Evolutionary conservation across 192 early-diverging fungal species (phyloP).

Genomic region (Gryganskiella cystojenkinii): DNA sequence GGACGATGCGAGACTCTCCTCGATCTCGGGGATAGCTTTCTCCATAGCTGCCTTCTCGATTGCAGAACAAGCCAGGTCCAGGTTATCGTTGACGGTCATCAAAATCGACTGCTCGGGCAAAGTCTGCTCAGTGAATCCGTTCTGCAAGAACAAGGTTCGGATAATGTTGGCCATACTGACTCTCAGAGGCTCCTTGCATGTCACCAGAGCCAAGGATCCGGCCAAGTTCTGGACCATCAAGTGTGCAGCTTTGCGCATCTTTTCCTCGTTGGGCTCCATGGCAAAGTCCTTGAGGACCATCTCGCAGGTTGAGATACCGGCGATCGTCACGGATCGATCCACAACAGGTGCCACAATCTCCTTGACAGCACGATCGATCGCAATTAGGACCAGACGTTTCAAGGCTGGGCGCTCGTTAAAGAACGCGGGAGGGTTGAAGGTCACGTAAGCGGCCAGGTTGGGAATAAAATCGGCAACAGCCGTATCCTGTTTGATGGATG

Average conservation of each 20-base stretch:
- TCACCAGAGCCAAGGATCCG: slow-evolving; percentile 86
- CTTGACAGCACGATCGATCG: slow-evolving; percentile 89
- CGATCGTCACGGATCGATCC: slow-evolving; percentile 93
- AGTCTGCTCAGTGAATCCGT: slow-evolving; percentile 81
- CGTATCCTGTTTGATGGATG: slow-evolving; percentile 23
- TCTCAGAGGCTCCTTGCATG: slow-evolving; percentile 92
- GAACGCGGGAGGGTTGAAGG: slow-evolving; percentile 85
- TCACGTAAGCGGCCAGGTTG: slow-evolving; percentile 73
- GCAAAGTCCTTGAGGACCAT: slow-evolving; percentile 96
- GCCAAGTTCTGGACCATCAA: slow-evolving; percentile 96
- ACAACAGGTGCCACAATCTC: slow-evolving; percentile 94
- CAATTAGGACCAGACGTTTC: slow-evolving; percentile 89
- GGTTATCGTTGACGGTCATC: slow-evolving; percentile 89
- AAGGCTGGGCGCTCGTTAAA: slow-evolving; percentile 87
- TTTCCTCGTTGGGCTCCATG: slow-evolving; percentile 92
- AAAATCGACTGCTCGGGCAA: slow-evolving; percentile 87
- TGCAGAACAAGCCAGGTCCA: slow-evolving; percentile 93
- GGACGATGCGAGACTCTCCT: slow-evolving; percentile 77
- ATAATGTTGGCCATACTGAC: slow-evolving; percentile 83
- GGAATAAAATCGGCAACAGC: slow-evolving; percentile 50
- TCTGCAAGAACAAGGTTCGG: slow-evolving; percentile 75
- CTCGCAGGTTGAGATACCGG: slow-evolving; percentile 91
- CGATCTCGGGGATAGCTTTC: slow-evolving; percentile 92
- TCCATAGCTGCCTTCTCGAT: slow-evolving; percentile 97
- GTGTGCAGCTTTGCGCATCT: slow-evolving; percentile 94